phyloP scores from a whole-genome alignment of 139 green algal species.

The Eudorina sp. region DNA sequence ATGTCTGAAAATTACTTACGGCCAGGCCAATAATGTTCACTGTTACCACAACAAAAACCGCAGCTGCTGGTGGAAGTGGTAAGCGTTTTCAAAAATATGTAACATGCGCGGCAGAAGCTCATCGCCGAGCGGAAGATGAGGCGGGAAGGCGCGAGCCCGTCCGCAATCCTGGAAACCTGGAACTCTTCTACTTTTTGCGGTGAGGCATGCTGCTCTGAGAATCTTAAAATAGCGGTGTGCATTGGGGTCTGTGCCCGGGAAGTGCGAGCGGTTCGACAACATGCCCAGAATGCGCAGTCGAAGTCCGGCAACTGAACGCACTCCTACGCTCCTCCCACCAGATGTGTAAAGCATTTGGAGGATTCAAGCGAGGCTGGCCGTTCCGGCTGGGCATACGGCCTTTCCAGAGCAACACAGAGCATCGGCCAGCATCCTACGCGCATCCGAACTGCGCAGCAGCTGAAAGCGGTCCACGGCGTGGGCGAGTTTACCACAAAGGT shows the following conservation, averaged over 20 bases:
- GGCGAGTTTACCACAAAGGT: constrained; percentile 42
- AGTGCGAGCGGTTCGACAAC: too few species aligned
- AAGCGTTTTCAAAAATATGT: constrained; percentile 13
- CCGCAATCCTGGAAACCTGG: constrained; percentile 6
- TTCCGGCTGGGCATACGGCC: not conserved
- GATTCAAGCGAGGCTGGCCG: not conserved
- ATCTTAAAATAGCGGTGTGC: too few species aligned
- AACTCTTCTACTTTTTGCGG: constrained; percentile 32
- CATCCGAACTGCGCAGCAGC: constrained; percentile 19
- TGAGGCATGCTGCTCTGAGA: too few species aligned
- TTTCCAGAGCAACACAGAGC: not conserved
- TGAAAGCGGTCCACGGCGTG: constrained; percentile 30
- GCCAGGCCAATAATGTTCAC: too few species aligned
- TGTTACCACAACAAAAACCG: not conserved
- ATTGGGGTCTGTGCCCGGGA: too few species aligned
- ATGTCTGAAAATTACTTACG: too few species aligned
- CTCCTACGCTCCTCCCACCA: too few species aligned
- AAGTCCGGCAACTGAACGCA: too few species aligned
- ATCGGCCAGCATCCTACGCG: constrained; percentile 19
- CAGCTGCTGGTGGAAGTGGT: not conserved
- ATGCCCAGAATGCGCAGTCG: too few species aligned
- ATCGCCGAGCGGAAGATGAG: not conserved
- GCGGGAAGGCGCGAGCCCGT: not conserved
- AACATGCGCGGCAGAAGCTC: not conserved
- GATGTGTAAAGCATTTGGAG: not conserved